Evolutionary conservation across 1,284 basidiomycete species (phyloP), one percentile per base, ranked within the genome.

Genomic region (Apiotrichum sp.): DNA sequence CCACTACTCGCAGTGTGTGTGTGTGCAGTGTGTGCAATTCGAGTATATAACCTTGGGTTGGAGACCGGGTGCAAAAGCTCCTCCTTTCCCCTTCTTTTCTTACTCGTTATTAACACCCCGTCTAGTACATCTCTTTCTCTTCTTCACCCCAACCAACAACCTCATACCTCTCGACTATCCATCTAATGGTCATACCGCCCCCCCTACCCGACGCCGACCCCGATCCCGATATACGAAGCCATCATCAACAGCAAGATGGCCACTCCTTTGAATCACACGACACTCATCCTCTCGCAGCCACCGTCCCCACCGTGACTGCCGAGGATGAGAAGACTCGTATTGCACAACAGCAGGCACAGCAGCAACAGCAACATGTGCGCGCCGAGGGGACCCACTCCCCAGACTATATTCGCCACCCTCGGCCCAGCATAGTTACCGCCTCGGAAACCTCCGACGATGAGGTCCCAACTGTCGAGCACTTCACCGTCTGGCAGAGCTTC

Each of bases 151-250:
- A 14, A 11, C 6, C 8, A 8, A 5, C 42, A 31, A 13, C 31
- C 44, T 33, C 34, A 47, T 6, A 13, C 33, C 6, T n/a, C 16
- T 3, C 31, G 9, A 8, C 36, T 31, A 48, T 14, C 22, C 22
- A 22, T 16, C 35, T 11, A 29, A 59, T 59, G 58, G 61, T 56
- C 48, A 59, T 56, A 56, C 54, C 58, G 38, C 9, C 42, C 51
- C 54, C 56, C 42, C 36, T 61, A 33, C 4, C 54, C 53, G 57
- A 58, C 38, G 41, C 54, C 34, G 59, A 61, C 42, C 59, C 59
- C 53, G 59, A 61, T 48, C 59, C 59, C 59, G 59, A 61, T 61
- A 61, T 61, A 61, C 54, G 59, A 58, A 58, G 56, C 56, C 43
- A 48, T 52, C 49, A 22, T 22, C 22, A 22, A 22, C 22, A 52